Percentiles rank a stretch among this genome's conserved stretches.
phyloP scores from a whole-genome alignment of 768 basidiomycete species.

The Phanerochaete carnosa region DNA sequence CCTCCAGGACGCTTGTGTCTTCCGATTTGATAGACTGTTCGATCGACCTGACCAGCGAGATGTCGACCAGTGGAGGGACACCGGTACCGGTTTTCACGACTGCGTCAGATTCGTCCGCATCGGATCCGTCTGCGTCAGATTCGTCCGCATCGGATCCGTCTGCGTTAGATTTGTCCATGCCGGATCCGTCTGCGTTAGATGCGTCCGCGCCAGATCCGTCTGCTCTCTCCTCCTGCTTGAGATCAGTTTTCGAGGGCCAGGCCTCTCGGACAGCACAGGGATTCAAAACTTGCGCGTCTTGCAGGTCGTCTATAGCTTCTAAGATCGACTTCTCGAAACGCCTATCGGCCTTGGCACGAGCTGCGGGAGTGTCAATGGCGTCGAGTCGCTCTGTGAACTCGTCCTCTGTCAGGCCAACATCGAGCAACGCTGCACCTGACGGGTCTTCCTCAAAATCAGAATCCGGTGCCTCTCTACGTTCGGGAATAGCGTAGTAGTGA shows the following conservation, averaged over 20 bases:
- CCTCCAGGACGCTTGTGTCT: slow-evolving; percentile 24
- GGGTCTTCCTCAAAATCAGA: background rate
- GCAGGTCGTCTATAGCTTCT: background rate
- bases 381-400: background rate
- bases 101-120: background rate
- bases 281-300: background rate
- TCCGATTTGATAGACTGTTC: slow-evolving; percentile 20
- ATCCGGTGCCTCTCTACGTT: background rate
- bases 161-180: background rate
- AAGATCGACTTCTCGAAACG: background rate
- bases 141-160: background rate
- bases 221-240: background rate
- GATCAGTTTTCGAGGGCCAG: slow-evolving; percentile 1
- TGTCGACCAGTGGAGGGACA: slow-evolving; percentile 26
- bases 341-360: background rate
- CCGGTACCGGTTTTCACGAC: too few relatives aligned
- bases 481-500: background rate
- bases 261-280: background rate
- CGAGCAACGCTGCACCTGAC: background rate
- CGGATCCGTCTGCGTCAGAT: background rate
- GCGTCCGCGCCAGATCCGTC: background rate
- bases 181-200: background rate
- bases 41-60: slow-evolving; percentile 26
- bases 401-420: too few relatives aligned
- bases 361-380: background rate